phyloP scores from a whole-genome alignment of 129 eudicot genomes.

The Logfia minima region DNA sequence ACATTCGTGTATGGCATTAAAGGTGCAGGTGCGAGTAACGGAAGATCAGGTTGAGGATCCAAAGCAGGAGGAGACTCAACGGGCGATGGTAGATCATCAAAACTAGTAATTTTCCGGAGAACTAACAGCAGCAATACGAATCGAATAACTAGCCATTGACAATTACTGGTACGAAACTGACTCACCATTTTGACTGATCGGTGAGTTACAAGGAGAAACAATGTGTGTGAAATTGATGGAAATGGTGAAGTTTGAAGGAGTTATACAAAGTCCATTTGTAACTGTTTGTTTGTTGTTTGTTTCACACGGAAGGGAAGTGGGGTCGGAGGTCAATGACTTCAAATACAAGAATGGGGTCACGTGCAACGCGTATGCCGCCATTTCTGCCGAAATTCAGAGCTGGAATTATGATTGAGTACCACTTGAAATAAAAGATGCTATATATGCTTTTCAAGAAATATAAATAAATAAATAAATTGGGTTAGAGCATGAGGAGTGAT shows the following conservation, averaged over 20 bases:
- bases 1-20: conserved; percentile 49
- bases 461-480: too few relatives aligned
- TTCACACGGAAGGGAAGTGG: conserved; percentile 39
- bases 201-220: background rate
- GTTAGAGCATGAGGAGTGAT: too few relatives aligned
- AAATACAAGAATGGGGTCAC: conserved; percentile 39
- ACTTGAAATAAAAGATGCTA: background rate
- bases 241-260: background rate
- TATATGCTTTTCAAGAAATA: background rate
- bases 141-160: conserved; percentile 6
- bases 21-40: conserved; percentile 57
- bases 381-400: conserved; percentile 25
- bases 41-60: conserved; percentile 44
- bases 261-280: background rate
- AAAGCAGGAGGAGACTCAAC: conserved; percentile 32
- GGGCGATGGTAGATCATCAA: conserved; percentile 22
- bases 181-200: conserved; percentile 1
- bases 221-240: background rate
- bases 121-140: conserved; percentile 18
- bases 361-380: conserved; percentile 39
- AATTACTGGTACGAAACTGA: background rate
- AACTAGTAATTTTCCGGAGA: conserved; percentile 10
- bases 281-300: conserved; percentile 19
- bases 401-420: background rate
- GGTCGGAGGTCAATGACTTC: conserved; percentile 40